These are phyloP conservation scores for Gracilaria vermiculophylla DNA, from an alignment of 23 red algal genomes.

Conservation along the genomic window DNA sequence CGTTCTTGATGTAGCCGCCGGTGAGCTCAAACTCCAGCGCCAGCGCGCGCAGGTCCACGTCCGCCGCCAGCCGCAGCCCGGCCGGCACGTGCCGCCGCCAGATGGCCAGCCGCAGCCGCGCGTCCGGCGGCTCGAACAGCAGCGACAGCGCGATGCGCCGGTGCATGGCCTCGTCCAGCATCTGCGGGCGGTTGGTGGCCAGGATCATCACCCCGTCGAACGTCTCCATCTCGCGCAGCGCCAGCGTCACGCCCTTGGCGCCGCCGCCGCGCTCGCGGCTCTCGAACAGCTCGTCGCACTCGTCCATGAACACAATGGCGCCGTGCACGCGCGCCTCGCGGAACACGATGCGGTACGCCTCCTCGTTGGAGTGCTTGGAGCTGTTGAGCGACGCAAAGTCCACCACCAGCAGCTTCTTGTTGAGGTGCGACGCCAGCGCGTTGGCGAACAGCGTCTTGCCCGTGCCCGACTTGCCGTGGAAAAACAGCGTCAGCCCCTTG, in stretches of 20 bases:
- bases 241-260: slow-evolving; percentile 59
- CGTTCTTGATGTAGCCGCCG: slow-evolving; percentile 67
- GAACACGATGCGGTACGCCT: slow-evolving; percentile 63
- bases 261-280: slow-evolving; percentile 52
- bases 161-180: slow-evolving; percentile 72
- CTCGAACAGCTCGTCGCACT: slow-evolving; percentile 68
- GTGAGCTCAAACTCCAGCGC: slow-evolving; percentile 70
- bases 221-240: slow-evolving; percentile 70
- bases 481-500: slow-evolving; percentile 67
- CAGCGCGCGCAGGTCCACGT: slow-evolving; percentile 52
- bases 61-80: slow-evolving; percentile 34
- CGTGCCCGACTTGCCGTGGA: slow-evolving; percentile 67
- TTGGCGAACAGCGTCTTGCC: slow-evolving; percentile 71
- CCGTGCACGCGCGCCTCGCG: slow-evolving; percentile 60
- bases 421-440: slow-evolving; percentile 59
- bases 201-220: slow-evolving; percentile 75
- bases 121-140: slow-evolving; percentile 57
- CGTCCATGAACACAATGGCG: slow-evolving; percentile 72
- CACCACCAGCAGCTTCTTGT: slow-evolving; percentile 69
- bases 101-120: slow-evolving; percentile 47
- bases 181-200: slow-evolving; percentile 65
- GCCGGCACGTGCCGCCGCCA: slow-evolving; percentile 66
- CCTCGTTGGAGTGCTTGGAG: slow-evolving; percentile 58
- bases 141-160: slow-evolving; percentile 54
- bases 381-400: slow-evolving; percentile 66